These are phyloP conservation scores for Suhomyces prunicola DNA, from an alignment of 805 yeast species.

Conservation along the genomic window DNA sequence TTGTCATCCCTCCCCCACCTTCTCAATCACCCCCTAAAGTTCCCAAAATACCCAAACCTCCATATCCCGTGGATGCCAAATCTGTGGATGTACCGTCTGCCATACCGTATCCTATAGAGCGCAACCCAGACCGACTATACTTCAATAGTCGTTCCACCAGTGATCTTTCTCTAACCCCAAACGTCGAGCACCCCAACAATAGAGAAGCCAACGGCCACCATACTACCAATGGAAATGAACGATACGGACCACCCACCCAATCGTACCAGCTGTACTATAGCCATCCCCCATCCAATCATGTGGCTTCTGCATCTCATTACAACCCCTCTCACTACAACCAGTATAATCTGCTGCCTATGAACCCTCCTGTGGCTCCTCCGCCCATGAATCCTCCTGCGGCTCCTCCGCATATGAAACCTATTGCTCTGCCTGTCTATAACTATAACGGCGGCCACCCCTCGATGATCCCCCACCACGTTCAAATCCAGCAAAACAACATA, in stretches of 20 bases:
- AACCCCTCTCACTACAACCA: neutral
- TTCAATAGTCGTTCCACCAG: neutral
- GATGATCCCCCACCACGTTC: slow-evolving; percentile 27
- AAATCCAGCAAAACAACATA: slow-evolving; percentile 16
- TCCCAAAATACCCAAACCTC: neutral
- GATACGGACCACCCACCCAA: neutral
- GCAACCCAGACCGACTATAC: neutral
- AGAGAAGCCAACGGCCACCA: neutral
- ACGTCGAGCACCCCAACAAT: neutral
- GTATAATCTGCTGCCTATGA: too few species aligned
- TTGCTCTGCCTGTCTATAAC: neutral
- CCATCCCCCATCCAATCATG: neutral
- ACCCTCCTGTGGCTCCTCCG: too few species aligned
- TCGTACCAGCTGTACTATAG: neutral
- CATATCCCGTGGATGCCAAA: slow-evolving; percentile 1
- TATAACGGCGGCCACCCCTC: neutral
- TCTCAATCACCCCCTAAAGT: neutral
- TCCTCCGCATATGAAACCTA: neutral
- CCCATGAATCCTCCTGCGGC: too few species aligned
- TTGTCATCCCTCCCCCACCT: neutral
- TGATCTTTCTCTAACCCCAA: neutral
- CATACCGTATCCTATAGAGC: neutral
- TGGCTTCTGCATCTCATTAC: neutral
- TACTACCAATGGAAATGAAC: neutral
- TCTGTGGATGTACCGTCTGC: neutral